Evolutionary conservation across 768 basidiomycete genomes (phyloP), one percentile per base, ranked within the genome.

Genomic region (Russula virescens): DNA sequence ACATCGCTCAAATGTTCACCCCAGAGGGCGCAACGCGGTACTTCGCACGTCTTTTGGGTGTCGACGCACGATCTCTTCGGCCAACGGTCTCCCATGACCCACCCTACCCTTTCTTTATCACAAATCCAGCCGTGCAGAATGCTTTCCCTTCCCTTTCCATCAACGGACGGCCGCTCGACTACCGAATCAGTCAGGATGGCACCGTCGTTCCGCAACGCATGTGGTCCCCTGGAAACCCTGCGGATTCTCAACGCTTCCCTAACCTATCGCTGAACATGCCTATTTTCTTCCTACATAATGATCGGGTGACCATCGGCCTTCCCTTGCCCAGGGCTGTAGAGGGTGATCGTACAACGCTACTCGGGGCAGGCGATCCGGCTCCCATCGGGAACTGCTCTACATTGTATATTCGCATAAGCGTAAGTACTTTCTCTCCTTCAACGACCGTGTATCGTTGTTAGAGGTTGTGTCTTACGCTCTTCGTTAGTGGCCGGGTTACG

Each of bases 131-230:
- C 0, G 26, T 40, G 5, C 38, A 45, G 26, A 31, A 19, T 1
- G 21, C 45, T 5, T 46, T 2, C 8, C 50, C 31, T 10, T n/a
- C 45, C 45, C 16, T 42, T n/a, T 1, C 11, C 38, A 35, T 54
- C n/a, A 4, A 54, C 8, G 51, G 46, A 25, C 21, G 0, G 1
- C 56, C 21, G 1, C 45, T 63, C 28, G 62, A 63, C 23, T 59
- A 54, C 13, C 21, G 28, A 2, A 49, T 63, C 23, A 25, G 38
- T 0, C 28, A 19, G 5, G 46, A 1, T 21, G 62, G 62, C 6
- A 63, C 62, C 0, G 28, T 59, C 43, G 57, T 63, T 31, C 57
- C 46, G 23, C 62, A 63, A 38, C 57, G 46, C 18, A 59, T 59
- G 7, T 63, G 62, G 62, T 21, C 46, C 4, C 43, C 62, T 2